Conservation (phyloP, 257 asterid species). For the Echium plantagineum region DNA sequence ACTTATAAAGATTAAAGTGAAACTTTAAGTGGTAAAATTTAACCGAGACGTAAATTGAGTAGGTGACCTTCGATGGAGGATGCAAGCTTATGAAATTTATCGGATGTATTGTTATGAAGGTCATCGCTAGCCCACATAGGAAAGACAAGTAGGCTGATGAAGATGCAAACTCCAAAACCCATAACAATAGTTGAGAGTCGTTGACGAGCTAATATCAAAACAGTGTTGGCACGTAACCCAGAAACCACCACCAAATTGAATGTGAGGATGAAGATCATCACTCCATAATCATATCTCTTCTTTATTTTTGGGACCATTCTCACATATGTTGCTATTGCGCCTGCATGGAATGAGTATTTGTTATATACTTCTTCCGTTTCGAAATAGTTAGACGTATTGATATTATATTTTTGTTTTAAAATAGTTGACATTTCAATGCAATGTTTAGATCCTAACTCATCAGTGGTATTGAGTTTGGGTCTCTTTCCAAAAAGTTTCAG, state of each 20-base stretch:
- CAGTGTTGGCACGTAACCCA: constrained; percentile 57
- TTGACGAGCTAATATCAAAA: constrained; percentile 42
- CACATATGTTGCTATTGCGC: constrained; percentile 54
- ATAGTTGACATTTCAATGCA: too few relatives aligned
- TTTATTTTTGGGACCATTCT: constrained; percentile 48
- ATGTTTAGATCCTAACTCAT: too few relatives aligned
- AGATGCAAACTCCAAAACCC: constrained; percentile 57
- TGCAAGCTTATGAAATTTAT: constrained; percentile 60
- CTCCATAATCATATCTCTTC: constrained; percentile 69
- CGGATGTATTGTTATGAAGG: constrained; percentile 53
- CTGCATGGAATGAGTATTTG: too few relatives aligned
- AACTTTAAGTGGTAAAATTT: too few relatives aligned
- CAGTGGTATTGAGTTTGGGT: too few relatives aligned
- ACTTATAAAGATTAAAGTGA: too few relatives aligned
- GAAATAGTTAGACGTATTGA: too few relatives aligned
- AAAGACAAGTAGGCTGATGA: constrained; percentile 42
- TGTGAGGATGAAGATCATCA: constrained; percentile 64
- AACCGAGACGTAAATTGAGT: too few relatives aligned
- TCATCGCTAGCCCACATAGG: constrained; percentile 87
- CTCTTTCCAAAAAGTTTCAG: too few relatives aligned
- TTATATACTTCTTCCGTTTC: too few relatives aligned
- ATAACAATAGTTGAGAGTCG: constrained; percentile 79
- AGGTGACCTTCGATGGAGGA: constrained; percentile 55
- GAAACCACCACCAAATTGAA: constrained; percentile 72
- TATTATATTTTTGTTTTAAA: too few relatives aligned